Percentiles rank a stretch among this genome's conserved stretches.
Evolutionary conservation across 1,284 basidiomycete genomes (phyloP).

Genomic region (Cutaneotrichosporon arboriforme): DNA sequence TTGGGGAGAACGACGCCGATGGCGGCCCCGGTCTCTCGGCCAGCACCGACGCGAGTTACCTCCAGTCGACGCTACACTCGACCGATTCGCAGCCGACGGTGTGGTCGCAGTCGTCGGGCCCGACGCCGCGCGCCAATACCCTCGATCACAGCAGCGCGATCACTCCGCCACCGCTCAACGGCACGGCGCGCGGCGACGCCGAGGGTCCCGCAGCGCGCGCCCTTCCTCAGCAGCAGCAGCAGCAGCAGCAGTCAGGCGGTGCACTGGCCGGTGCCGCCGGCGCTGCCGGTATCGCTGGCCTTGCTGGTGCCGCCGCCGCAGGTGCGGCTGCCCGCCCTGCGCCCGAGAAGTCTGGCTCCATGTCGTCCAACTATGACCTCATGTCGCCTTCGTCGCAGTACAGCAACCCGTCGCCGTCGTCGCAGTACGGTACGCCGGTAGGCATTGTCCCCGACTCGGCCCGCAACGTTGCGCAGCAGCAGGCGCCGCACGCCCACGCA

Average conservation of each 20-base stretch:
- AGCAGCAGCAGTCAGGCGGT: not conserved
- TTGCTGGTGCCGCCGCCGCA: too few relatives aligned
- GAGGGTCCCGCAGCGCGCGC: not conserved
- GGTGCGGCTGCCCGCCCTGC: too few relatives aligned
- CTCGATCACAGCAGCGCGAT: not conserved
- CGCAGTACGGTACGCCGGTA: too few relatives aligned
- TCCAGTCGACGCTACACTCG: not conserved
- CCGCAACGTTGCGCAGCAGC: not conserved
- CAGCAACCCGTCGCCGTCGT: too few relatives aligned
- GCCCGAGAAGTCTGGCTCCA: too few relatives aligned
- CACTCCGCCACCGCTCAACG: not conserved
- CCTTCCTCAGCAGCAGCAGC: not conserved
- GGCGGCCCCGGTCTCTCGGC: not conserved
- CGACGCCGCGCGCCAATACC: not conserved
- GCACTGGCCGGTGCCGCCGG: not conserved
- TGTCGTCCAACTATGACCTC: too few relatives aligned
- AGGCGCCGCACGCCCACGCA: not conserved
- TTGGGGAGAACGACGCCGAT: not conserved
- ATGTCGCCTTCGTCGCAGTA: too few relatives aligned
- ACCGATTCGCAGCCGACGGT: not conserved
- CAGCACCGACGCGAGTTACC: not conserved
- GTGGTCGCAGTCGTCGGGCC: conserved; percentile 3
- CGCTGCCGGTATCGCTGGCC: not conserved
- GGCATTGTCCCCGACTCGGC: too few relatives aligned
- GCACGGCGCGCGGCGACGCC: not conserved